A percentile compares a stretch with the other conserved stretches of the same genome.
These are phyloP conservation scores for Persicaria maculosa DNA, from an alignment of 148 eudicot species.

Conservation along the genomic window DNA sequence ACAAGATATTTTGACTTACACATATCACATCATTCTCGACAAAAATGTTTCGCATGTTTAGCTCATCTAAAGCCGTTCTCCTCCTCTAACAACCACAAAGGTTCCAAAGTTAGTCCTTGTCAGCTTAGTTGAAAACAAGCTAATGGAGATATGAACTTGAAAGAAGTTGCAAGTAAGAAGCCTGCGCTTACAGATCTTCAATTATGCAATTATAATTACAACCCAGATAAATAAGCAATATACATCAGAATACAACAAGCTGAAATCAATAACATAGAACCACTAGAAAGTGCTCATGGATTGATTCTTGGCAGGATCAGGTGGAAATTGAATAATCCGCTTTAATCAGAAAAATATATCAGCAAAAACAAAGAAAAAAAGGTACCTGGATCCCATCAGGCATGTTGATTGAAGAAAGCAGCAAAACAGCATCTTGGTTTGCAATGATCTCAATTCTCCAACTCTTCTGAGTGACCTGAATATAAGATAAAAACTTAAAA, in stretches of 20 bases:
- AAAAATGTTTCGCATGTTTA: constrained; percentile 84
- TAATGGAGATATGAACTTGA: neutral
- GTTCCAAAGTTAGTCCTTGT: neutral
- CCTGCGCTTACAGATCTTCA: neutral
- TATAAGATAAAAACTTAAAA: neutral
- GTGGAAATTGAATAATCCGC: neutral
- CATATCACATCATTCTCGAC: constrained; percentile 87
- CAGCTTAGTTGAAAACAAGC: neutral
- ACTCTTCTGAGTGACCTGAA: constrained; percentile 72
- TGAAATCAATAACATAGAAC: neutral
- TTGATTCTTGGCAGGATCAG: neutral
- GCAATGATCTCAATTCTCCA: constrained; percentile 85
- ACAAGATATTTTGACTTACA: constrained; percentile 38
- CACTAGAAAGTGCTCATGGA: neutral
- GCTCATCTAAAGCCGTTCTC: constrained; percentile 82
- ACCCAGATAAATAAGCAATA: neutral
- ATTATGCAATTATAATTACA: neutral
- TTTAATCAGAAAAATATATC: no score
- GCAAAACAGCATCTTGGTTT: constrained; percentile 75
- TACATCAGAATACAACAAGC: neutral
- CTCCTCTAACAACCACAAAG: constrained; percentile 52
- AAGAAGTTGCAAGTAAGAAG: neutral
- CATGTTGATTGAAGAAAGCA: constrained; percentile 91
- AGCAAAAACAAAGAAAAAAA: neutral
- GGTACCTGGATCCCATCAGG: constrained; percentile 87